A percentile compares a stretch with the other conserved stretches of the same genome.
phyloP scores from a whole-genome alignment of 331 rosid species.

The Malus hybrid region DNA sequence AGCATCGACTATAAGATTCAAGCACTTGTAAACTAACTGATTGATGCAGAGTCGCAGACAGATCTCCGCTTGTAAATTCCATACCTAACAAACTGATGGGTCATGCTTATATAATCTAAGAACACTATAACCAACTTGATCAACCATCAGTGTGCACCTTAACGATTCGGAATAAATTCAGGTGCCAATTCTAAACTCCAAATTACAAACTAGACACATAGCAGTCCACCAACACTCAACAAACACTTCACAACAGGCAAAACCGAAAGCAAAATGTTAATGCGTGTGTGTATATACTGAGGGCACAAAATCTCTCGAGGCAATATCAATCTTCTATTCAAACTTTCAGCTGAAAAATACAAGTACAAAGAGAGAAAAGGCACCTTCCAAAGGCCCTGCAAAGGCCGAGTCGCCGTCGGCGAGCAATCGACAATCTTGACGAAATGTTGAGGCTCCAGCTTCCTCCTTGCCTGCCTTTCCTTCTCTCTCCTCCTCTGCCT shows the following conservation, averaged over 20 bases:
- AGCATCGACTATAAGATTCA: background rate
- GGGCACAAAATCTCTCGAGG: background rate
- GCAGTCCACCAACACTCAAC: background rate
- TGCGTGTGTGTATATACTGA: background rate
- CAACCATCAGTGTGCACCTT: background rate
- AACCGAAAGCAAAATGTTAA: background rate
- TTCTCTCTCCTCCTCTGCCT: slow-evolving; percentile 71
- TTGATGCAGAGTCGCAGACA: background rate
- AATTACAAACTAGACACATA: background rate
- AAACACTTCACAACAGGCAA: background rate
- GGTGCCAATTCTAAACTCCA: background rate
- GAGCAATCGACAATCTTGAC: slow-evolving; percentile 82
- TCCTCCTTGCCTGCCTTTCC: slow-evolving; percentile 67
- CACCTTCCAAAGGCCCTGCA: slow-evolving; percentile 99
- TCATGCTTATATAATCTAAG: background rate
- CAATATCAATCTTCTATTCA: background rate
- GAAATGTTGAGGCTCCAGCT: slow-evolving; percentile 85
- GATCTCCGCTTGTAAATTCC: background rate
- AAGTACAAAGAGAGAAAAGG: slow-evolving; percentile 24
- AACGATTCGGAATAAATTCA: background rate
- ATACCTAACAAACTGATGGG: background rate
- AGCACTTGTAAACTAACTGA: background rate
- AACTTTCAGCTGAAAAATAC: background rate
- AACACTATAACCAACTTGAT: background rate
- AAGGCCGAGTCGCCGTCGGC: slow-evolving; percentile 62